Conservation (phyloP, 768 basidiomycete species). For the Xerocomellus chrysenteron region DNA sequence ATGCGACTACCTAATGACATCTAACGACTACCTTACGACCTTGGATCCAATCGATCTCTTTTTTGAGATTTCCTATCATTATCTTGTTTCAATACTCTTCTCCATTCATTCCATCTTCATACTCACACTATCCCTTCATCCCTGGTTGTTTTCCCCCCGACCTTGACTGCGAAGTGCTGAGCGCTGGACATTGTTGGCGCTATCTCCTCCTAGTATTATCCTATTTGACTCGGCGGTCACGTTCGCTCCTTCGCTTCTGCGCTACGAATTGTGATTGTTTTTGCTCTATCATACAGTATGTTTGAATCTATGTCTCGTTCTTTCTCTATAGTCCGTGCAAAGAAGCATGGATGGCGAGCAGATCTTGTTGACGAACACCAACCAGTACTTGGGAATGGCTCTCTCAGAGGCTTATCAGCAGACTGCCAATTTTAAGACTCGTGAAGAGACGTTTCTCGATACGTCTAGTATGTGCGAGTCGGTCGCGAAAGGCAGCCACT, state of each 20-base stretch:
- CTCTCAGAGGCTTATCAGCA: background rate
- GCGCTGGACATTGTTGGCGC: background rate
- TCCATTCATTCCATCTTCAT: conserved; percentile 4
- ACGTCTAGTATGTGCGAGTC: background rate
- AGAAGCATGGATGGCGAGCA: no score
- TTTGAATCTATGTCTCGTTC: conserved; percentile 21
- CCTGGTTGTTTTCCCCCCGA: background rate
- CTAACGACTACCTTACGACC: conserved; percentile 21
- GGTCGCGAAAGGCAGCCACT: background rate
- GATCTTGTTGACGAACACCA: background rate
- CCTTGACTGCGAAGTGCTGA: background rate
- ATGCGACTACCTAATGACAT: conserved; percentile 6
- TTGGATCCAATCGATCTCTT: conserved; percentile 8
- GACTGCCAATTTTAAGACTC: background rate
- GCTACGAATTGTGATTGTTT: background rate
- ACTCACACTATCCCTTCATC: background rate
- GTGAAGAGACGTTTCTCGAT: background rate
- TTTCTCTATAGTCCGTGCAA: background rate
- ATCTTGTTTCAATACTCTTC: conserved; percentile 11
- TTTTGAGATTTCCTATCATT: conserved; percentile 24
- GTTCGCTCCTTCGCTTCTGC: background rate
- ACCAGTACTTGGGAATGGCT: background rate
- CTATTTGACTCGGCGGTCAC: background rate
- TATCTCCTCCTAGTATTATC: background rate
- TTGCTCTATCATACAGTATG: conserved; percentile 14